These are phyloP conservation scores for Sisymbrium altissimum DNA, from an alignment of 345 rosid genomes.

Conservation along the genomic window DNA sequence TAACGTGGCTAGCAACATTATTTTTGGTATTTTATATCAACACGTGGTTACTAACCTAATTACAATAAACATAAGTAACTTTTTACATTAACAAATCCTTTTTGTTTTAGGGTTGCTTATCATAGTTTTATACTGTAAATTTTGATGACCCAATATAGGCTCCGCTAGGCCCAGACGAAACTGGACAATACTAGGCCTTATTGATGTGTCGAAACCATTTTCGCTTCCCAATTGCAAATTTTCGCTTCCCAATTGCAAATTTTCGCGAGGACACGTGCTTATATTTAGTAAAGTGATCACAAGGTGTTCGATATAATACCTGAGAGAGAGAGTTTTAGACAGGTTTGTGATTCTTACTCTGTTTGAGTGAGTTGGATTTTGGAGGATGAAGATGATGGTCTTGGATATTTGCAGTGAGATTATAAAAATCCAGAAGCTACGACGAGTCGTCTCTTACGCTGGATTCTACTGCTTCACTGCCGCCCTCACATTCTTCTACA, in stretches of 20 bases:
- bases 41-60: not conserved
- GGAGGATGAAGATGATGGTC: conserved; percentile 31
- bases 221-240: no score
- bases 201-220: not conserved
- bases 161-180: not conserved
- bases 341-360: not conserved
- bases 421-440: conserved; percentile 77
- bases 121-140: no score
- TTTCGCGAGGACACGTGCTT: no score
- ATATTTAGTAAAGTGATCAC: not conserved
- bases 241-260: no score
- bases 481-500: conserved; percentile 57
- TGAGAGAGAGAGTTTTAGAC: conserved; percentile 2
- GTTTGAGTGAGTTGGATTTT: not conserved
- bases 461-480: conserved; percentile 67
- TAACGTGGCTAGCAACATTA: conserved; percentile 2
- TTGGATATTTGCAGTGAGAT: conserved; percentile 48
- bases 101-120: no score
- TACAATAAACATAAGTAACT: no score
- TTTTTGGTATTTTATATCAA: not conserved
- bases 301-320: conserved; percentile 23
- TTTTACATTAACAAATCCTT: no score
- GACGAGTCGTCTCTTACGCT: conserved; percentile 66
- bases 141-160: not conserved
- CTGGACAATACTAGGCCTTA: not conserved